These are phyloP conservation scores for Eutreptiella sp. DNA, from an alignment of 208 protist species.

Conservation along the genomic window DNA sequence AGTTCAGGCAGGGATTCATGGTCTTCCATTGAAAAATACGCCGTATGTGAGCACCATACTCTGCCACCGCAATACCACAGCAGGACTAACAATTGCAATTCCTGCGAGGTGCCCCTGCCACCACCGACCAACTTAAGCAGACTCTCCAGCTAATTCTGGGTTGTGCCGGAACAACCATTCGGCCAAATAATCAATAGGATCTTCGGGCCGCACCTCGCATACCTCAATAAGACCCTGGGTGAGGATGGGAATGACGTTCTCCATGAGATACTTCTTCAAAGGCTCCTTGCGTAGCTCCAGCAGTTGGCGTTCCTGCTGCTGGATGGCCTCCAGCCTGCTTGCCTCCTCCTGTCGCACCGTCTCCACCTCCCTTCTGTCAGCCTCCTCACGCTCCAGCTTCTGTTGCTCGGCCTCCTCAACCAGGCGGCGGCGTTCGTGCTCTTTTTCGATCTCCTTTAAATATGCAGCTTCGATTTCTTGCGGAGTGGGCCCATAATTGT, in stretches of 20 bases:
- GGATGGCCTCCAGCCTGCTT: conserved; percentile 23
- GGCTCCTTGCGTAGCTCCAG: conserved; percentile 71
- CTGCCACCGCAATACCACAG: no score
- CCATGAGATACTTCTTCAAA: conserved; percentile 74
- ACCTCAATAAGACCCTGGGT: conserved; percentile 86
- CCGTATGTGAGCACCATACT: no score
- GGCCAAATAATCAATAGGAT: conserved; percentile 86
- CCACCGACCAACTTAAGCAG: no score
- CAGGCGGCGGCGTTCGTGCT: conserved; percentile 41
- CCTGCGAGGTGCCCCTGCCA: no score
- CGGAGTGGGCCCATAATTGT: conserved; percentile 78
- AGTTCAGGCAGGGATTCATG: no score
- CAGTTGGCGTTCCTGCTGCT: conserved; percentile 57
- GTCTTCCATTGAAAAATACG: no score
- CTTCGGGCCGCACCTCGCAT: conserved; percentile 70
- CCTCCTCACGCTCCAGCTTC: conserved; percentile 19
- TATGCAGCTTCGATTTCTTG: conserved; percentile 60
- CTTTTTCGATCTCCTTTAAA: conserved; percentile 47
- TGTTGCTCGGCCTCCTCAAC: neutral
- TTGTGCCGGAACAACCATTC: conserved; percentile 83
- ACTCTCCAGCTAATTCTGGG: no score
- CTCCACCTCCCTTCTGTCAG: neutral
- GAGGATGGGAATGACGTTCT: conserved; percentile 79
- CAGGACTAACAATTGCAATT: no score
- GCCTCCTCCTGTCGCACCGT: conserved; percentile 6